Evolutionary conservation across 108 stramenopile genomes (phyloP).

Genomic region (Schizochytrium sp.): DNA sequence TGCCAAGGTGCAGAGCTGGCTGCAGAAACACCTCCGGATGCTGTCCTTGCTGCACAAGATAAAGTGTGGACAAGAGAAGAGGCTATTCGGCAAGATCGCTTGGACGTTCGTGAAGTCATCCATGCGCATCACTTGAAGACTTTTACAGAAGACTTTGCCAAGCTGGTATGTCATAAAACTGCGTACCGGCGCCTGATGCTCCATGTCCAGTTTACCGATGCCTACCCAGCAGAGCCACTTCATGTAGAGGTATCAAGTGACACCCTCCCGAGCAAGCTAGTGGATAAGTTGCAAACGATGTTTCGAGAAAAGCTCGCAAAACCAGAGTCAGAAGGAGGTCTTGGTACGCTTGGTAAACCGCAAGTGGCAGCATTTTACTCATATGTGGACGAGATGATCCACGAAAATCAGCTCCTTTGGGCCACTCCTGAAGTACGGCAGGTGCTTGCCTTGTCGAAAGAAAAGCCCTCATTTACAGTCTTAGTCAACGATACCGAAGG

Average conservation of each 20-base stretch:
- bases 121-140: slow-evolving; percentile 51
- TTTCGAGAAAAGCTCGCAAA: slow-evolving; percentile 42
- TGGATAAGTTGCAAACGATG: slow-evolving; percentile 43
- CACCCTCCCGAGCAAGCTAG: slow-evolving; percentile 49
- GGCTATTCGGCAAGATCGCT: slow-evolving; percentile 30
- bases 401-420: slow-evolving; percentile 40
- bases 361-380: slow-evolving; percentile 32
- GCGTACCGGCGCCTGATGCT: slow-evolving; percentile 52
- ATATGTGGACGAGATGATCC: slow-evolving; percentile 54
- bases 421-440: slow-evolving; percentile 41
- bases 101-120: neutral
- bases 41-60: neutral
- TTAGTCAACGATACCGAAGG: neutral
- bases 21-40: neutral
- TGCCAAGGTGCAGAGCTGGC: neutral
- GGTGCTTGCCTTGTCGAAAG: slow-evolving; percentile 10
- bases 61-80: slow-evolving; percentile 34
- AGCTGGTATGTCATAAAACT: slow-evolving; percentile 37
- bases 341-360: neutral
- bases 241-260: slow-evolving; percentile 35
- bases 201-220: neutral
- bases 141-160: slow-evolving; percentile 18
- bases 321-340: neutral
- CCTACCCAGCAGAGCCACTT: neutral
- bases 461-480: neutral